These are phyloP conservation scores for Hymenoscyphus fraxineus DNA, from an alignment of 2,329 filamentous ascomycete species.

Conservation along the genomic window DNA sequence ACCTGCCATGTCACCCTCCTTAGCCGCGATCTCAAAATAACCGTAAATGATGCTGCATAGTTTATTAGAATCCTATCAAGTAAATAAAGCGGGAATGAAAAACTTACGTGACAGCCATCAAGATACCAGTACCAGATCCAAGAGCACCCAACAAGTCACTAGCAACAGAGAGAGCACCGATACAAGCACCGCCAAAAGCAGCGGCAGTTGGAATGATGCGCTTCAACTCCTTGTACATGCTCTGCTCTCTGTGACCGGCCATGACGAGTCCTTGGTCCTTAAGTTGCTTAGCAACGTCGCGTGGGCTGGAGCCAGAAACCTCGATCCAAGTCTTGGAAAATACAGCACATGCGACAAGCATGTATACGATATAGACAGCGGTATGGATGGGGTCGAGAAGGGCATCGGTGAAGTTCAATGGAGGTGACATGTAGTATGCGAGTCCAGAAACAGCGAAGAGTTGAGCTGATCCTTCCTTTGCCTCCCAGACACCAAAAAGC, in stretches of 20 bases:
- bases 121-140: slow-evolving; percentile 94
- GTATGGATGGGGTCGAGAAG: slow-evolving; percentile 97
- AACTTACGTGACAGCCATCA: slow-evolving; percentile 96
- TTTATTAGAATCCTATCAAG: slow-evolving; percentile 37
- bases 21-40: slow-evolving; percentile 98
- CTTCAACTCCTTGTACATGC: slow-evolving; percentile 99
- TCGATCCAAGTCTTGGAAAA: slow-evolving; percentile 99
- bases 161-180: slow-evolving; percentile 92
- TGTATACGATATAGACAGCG: slow-evolving; percentile 90
- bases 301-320: slow-evolving; percentile 94
- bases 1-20: slow-evolving; percentile 91
- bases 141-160: slow-evolving; percentile 95
- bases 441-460: slow-evolving; percentile 90
- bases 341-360: slow-evolving; percentile 94
- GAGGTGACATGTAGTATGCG: slow-evolving; percentile 99
- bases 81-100: neutral
- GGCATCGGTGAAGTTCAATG: slow-evolving; percentile 94
- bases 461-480: slow-evolving; percentile 92
- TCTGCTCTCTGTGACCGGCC: slow-evolving; percentile 98
- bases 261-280: slow-evolving; percentile 99
- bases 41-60: slow-evolving; percentile 85
- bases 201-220: slow-evolving; percentile 97
- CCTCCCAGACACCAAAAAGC: slow-evolving; percentile 97
- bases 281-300: slow-evolving; percentile 98
- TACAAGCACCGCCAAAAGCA: slow-evolving; percentile 97